A percentile compares a stretch with the other conserved stretches of the same genome.
Evolutionary conservation across 2,329 filamentous ascomycete genomes (phyloP).

Genomic region (Cordyceps fumosorosea): DNA sequence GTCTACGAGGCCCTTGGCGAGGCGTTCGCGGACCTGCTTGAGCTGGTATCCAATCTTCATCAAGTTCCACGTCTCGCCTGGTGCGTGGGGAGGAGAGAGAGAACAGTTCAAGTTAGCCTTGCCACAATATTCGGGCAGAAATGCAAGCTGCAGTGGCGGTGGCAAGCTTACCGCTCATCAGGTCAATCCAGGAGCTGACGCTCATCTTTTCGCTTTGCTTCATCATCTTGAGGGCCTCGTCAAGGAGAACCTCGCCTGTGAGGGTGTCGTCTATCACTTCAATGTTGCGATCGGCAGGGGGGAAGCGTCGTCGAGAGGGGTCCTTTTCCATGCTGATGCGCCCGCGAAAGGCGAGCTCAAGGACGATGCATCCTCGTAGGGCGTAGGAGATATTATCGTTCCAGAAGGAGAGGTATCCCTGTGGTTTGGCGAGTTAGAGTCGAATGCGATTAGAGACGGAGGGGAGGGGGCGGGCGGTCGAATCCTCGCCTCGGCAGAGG

Average conservation of each 20-base stretch:
- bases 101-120: slow-evolving; percentile 14
- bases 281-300: slow-evolving; percentile 85
- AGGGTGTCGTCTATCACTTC: slow-evolving; percentile 96
- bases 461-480: background rate
- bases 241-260: slow-evolving; percentile 92
- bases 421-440: background rate
- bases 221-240: slow-evolving; percentile 99
- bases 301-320: slow-evolving; percentile 82
- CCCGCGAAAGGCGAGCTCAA: slow-evolving; percentile 92
- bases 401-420: slow-evolving; percentile 99
- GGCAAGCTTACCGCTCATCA: slow-evolving; percentile 81
- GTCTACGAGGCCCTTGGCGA: slow-evolving; percentile 95
- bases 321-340: slow-evolving; percentile 99
- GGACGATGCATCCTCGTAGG: slow-evolving; percentile 93
- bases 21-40: slow-evolving; percentile 95
- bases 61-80: slow-evolving; percentile 98
- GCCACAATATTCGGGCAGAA: slow-evolving; percentile 2
- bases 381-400: slow-evolving; percentile 99
- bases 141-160: background rate
- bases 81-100: background rate
- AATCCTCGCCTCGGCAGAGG: background rate
- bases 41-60: slow-evolving; percentile 99
- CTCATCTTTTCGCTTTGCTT: slow-evolving; percentile 99
- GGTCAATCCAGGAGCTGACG: slow-evolving; percentile 96
- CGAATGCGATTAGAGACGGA: background rate